Evolutionary conservation across 2,329 filamentous ascomycete species (phyloP).

Genomic region (Metarhizium album): DNA sequence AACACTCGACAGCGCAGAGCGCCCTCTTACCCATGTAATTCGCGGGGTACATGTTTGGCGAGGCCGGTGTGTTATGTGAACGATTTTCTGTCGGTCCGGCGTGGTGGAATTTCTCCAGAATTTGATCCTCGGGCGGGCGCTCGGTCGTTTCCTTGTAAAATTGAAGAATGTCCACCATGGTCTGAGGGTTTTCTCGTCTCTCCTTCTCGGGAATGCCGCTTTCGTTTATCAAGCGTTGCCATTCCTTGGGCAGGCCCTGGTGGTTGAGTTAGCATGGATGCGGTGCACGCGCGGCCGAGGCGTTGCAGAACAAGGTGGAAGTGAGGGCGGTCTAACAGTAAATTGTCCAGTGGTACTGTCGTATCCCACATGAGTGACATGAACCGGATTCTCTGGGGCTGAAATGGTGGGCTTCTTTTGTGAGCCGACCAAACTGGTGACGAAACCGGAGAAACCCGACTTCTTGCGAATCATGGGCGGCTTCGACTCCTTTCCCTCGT

Average conservation of each 20-base stretch:
- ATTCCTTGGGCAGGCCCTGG: constrained; percentile 91
- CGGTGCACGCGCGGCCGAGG: neutral
- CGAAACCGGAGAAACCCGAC: constrained; percentile 77
- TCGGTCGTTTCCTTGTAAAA: constrained; percentile 96
- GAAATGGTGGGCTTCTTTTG: constrained; percentile 90
- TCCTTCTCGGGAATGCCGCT: constrained; percentile 95
- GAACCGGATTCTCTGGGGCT: constrained; percentile 93
- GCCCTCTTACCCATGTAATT: constrained; percentile 51
- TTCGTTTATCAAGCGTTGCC: constrained; percentile 90
- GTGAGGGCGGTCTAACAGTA: constrained; percentile 52
- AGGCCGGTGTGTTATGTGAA: constrained; percentile 31
- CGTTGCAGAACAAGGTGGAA: neutral
- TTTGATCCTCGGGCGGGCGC: constrained; percentile 67
- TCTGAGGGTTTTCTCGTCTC: constrained; percentile 88
- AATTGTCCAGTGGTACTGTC: constrained; percentile 95
- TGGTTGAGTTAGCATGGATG: constrained; percentile 9
- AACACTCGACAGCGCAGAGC: constrained; percentile 37
- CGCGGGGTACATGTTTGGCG: constrained; percentile 42
- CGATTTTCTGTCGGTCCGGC: constrained; percentile 51
- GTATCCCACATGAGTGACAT: constrained; percentile 96
- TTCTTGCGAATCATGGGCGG: constrained; percentile 63
- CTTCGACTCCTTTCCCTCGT: constrained; percentile 59
- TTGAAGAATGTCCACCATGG: constrained; percentile 87
- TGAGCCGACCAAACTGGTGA: constrained; percentile 73
- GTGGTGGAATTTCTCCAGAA: constrained; percentile 94